Evolutionary conservation across 208 protist genomes (phyloP), one percentile per base, ranked within the genome.

Genomic region (Tritrichomonas foetus): DNA sequence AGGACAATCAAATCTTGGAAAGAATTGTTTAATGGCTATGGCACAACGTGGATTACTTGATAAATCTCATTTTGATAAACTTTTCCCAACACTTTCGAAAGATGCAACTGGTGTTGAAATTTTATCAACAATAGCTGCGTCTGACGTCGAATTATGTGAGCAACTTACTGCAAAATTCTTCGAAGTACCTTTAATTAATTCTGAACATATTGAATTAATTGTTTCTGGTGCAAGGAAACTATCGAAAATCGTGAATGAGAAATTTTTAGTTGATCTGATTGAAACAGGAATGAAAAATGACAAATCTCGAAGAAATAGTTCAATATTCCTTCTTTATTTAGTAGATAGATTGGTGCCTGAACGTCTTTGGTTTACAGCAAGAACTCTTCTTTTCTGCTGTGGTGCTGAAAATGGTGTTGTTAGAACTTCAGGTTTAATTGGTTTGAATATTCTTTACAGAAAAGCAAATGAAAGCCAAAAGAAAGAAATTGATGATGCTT

Each of bases 71-170:
- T 89, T 89, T 47, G 47, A 89, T 0, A 89, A 57, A 57, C 41
- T 89, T 27, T 89, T 61, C 27, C 30, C 41, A 3, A 89, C 33
- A 14, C 30, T 89, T 3, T 89, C 78, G 39, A 89, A 53, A 3
- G 78, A 89, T 89, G 33, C 78, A 89, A 53, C 33, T 89, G 78
- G 78, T 9, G 44, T 89, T 39, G 78, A 89, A 61, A 57, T 89
- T 30, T 89, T 89, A 30, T 89, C 78, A 13, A 36, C 27, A 20
- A 89, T 89, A 5, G 41, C 78, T 13, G 27, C 44, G 36, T 16
- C 20, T 39, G 30, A 89, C 36, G 47, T 20, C 13, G 78, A 89
- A 33, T 89, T 89, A 89, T 89, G 47, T 30, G 44, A 33, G 16
- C 53, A 20, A 30, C 25, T 89, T 39, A 49, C 47, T 9, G 11